phyloP scores from a whole-genome alignment of 2,329 filamentous ascomycete species.

The Penicillium concentricum region DNA sequence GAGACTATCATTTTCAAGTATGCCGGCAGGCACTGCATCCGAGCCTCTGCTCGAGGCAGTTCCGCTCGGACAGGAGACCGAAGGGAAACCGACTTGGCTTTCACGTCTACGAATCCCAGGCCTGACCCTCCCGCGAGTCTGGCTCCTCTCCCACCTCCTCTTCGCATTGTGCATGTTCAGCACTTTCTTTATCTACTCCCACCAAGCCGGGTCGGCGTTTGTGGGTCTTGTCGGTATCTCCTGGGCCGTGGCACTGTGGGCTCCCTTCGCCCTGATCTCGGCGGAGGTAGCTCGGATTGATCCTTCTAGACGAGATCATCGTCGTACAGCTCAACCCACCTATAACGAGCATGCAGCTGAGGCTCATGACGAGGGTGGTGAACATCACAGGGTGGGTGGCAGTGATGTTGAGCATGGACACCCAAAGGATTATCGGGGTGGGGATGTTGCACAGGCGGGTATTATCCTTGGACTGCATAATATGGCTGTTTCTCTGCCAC shows the following conservation, averaged over 20 bases:
- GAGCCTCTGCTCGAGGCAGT: conserved; percentile 30
- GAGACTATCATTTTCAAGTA: conserved; percentile 34
- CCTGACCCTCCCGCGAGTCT: conserved; percentile 82
- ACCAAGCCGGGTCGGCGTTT: conserved; percentile 70
- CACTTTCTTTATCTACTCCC: conserved; percentile 73
- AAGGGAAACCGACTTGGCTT: conserved; percentile 44
- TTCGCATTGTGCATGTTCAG: conserved; percentile 79
- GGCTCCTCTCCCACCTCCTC: conserved; percentile 81
- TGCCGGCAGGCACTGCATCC: conserved; percentile 31
- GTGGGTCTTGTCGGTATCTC: conserved; percentile 82
- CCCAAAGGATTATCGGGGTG: conserved; percentile 35
- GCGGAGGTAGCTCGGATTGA: conserved; percentile 86
- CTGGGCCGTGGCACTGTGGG: conserved; percentile 92
- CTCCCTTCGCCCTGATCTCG: conserved; percentile 91
- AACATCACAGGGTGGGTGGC: not conserved
- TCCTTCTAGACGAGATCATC: conserved; percentile 57
- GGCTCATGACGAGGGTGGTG: conserved; percentile 1
- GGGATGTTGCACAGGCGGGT: conserved; percentile 73
- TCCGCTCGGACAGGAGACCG: conserved; percentile 7
- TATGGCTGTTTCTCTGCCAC: conserved; percentile 86
- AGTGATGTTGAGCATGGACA: conserved; percentile 30
- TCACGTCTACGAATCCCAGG: conserved; percentile 71
- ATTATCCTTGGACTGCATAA: conserved; percentile 95
- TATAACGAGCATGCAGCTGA: not conserved
- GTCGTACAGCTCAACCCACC: conserved; percentile 28